phyloP scores from a whole-genome alignment of 805 yeast genomes.

The Torulaspora franciscae region DNA sequence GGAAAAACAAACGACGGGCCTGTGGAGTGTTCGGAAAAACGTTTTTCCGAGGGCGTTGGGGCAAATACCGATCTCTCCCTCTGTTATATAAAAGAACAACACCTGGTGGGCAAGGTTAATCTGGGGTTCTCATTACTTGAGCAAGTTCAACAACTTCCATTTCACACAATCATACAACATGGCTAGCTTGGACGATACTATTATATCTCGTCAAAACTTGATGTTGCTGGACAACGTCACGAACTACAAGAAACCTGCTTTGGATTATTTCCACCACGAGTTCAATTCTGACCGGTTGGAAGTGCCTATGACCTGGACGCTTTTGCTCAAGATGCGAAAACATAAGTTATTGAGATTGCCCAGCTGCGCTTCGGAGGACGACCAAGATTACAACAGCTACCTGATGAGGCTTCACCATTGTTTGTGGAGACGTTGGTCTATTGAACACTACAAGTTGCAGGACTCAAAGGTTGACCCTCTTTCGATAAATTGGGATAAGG shows the following conservation, averaged over 20 bases:
- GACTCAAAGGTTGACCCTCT: conserved; percentile 72
- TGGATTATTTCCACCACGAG: conserved; percentile 31
- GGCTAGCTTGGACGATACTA: conserved; percentile 33
- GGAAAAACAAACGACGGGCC: too few relatives aligned
- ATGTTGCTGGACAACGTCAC: conserved; percentile 33
- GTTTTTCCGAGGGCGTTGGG: conserved; percentile 1
- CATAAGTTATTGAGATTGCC: conserved; percentile 31
- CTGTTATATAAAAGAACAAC: not conserved
- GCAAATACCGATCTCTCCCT: not conserved
- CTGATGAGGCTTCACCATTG: conserved; percentile 65
- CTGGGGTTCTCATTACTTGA: not conserved
- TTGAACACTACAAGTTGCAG: conserved; percentile 54
- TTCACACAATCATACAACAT: conserved; percentile 5
- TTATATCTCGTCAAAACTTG: conserved; percentile 28
- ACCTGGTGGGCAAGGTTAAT: not conserved
- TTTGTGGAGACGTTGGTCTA: conserved; percentile 94
- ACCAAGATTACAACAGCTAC: conserved; percentile 30
- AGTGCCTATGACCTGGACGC: conserved; percentile 34
- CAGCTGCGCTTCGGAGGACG: conserved; percentile 35
- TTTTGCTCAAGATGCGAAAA: conserved; percentile 42
- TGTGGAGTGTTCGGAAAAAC: conserved; percentile 8
- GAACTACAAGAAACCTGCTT: conserved; percentile 28
- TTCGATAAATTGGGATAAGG: conserved; percentile 88
- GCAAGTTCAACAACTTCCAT: not conserved
- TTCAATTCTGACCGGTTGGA: conserved; percentile 17